These are phyloP conservation scores for Termitomyces sp. DNA, from an alignment of 768 basidiomycete species.

Conservation along the genomic window DNA sequence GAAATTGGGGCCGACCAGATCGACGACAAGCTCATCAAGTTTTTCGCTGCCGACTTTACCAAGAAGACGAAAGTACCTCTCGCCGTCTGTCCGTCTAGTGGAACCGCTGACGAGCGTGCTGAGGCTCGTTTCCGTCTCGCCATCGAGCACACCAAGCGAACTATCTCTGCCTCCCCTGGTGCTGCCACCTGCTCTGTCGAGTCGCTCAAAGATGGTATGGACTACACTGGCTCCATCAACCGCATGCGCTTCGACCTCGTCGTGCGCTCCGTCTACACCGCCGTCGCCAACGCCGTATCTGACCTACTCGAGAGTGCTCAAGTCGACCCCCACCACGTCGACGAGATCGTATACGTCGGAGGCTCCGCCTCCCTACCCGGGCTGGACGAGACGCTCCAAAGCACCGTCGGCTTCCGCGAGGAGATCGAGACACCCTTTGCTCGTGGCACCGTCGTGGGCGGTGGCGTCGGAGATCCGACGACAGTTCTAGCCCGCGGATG, in stretches of 20 bases:
- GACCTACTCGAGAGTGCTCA: constrained; percentile 48
- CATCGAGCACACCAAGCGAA: constrained; percentile 93
- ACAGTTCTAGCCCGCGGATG: constrained; percentile 76
- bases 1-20: constrained; percentile 65
- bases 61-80: constrained; percentile 89
- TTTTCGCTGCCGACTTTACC: constrained; percentile 94
- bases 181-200: constrained; percentile 93
- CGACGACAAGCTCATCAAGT: constrained; percentile 80
- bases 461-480: constrained; percentile 76
- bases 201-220: constrained; percentile 89
- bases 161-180: constrained; percentile 79
- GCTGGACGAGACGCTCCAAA: constrained; percentile 52
- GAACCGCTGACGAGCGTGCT: constrained; percentile 70
- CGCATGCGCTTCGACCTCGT: constrained; percentile 63
- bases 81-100: constrained; percentile 54
- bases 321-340: constrained; percentile 63
- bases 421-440: constrained; percentile 64
- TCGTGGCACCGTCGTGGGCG: constrained; percentile 62
- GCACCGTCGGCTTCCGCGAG: constrained; percentile 52
- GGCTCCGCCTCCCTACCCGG: constrained; percentile 74
- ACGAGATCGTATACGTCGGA: constrained; percentile 79
- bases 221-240: constrained; percentile 63
- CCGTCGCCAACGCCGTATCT: constrained; percentile 46
- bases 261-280: constrained; percentile 54
- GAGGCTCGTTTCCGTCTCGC: constrained; percentile 92